A percentile compares a stretch with the other conserved stretches of the same genome.
phyloP scores from a whole-genome alignment of 2,329 filamentous ascomycete genomes.

The Niveomyces coronatus region DNA sequence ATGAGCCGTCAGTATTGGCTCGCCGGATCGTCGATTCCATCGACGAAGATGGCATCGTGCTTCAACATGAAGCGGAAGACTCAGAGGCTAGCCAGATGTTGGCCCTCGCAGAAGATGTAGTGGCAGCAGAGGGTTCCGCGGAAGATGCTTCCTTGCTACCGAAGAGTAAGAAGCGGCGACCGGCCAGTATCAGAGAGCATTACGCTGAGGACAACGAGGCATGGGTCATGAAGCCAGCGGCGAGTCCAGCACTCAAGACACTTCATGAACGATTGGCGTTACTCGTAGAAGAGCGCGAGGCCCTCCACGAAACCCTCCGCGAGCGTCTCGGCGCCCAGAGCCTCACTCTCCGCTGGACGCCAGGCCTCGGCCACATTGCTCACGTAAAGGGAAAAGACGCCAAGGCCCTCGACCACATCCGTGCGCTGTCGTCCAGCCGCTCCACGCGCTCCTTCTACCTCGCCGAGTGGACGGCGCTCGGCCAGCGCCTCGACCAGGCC shows the following conservation, averaged over 20 bases:
- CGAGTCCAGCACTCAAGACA: conserved; percentile 52
- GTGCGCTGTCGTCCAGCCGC: conserved; percentile 63
- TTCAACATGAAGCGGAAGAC: conserved; percentile 69
- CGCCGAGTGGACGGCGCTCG: conserved; percentile 73
- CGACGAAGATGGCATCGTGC: conserved; percentile 81
- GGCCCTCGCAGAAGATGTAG: conserved; percentile 61
- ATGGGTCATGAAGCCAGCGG: conserved; percentile 57
- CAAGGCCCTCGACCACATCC: conserved; percentile 22
- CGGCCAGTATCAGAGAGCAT: conserved; percentile 40
- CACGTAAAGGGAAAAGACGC: conserved; percentile 79
- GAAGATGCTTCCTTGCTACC: conserved; percentile 45
- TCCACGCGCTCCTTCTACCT: conserved; percentile 78
- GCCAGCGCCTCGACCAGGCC: conserved; percentile 66
- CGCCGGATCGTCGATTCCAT: conserved; percentile 65
- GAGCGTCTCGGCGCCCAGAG: conserved; percentile 49
- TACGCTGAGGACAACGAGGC: conserved; percentile 50
- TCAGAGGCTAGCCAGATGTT: conserved; percentile 60
- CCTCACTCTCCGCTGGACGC: conserved; percentile 75
- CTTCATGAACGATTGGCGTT: conserved; percentile 59
- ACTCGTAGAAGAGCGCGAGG: conserved; percentile 49
- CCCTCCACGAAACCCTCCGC: conserved; percentile 52
- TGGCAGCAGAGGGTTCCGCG: conserved; percentile 53
- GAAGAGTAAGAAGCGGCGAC: conserved; percentile 39
- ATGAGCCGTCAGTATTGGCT: conserved; percentile 58
- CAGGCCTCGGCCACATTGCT: conserved; percentile 79